A percentile compares a stretch with the other conserved stretches of the same genome.
Evolutionary conservation across 371 early-diverging fungal genomes (phyloP).

Genomic region (Mucor ambiguus): DNA sequence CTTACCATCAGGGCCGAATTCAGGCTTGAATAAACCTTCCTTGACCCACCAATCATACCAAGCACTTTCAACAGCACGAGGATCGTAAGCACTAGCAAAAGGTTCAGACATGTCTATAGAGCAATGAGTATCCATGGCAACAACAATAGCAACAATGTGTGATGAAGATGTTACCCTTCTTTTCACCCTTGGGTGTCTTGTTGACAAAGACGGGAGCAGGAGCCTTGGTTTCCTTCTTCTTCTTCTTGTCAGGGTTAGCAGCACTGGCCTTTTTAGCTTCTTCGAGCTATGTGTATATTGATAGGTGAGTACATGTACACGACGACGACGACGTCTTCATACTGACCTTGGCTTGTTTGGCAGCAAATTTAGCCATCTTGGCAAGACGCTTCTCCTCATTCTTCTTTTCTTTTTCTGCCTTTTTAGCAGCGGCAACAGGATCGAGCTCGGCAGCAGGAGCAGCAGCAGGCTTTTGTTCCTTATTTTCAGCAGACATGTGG

Average conservation of each 20-base stretch:
- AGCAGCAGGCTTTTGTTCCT: constrained; percentile 30
- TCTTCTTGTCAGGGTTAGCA: constrained; percentile 61
- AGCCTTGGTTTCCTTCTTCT: constrained; percentile 53
- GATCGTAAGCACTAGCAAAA: constrained; percentile 89
- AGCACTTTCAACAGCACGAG: constrained; percentile 91
- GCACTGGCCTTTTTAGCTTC: constrained; percentile 54
- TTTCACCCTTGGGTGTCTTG: constrained; percentile 88
- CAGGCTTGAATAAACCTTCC: constrained; percentile 91
- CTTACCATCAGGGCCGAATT: constrained; percentile 74
- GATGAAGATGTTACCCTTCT: constrained; percentile 64
- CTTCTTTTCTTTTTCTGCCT: constrained; percentile 77
- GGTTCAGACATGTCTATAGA: constrained; percentile 73
- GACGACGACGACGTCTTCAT: not conserved
- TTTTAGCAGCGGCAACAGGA: constrained; percentile 48
- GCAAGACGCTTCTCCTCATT: constrained; percentile 92
- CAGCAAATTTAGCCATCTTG: constrained; percentile 93
- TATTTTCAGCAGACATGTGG: constrained; percentile 32
- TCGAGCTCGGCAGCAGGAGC: constrained; percentile 22
- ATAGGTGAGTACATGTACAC: too few species aligned
- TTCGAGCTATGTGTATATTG: constrained; percentile 45
- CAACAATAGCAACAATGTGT: too few species aligned
- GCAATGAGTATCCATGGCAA: too few species aligned
- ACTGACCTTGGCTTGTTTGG: constrained; percentile 77
- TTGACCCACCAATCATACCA: constrained; percentile 98
- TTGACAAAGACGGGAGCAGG: constrained; percentile 72